Percentiles rank a stretch among this genome's conserved stretches.
These are phyloP conservation scores for Calocera viscosa DNA, from an alignment of 768 basidiomycete species.

Conservation along the genomic window DNA sequence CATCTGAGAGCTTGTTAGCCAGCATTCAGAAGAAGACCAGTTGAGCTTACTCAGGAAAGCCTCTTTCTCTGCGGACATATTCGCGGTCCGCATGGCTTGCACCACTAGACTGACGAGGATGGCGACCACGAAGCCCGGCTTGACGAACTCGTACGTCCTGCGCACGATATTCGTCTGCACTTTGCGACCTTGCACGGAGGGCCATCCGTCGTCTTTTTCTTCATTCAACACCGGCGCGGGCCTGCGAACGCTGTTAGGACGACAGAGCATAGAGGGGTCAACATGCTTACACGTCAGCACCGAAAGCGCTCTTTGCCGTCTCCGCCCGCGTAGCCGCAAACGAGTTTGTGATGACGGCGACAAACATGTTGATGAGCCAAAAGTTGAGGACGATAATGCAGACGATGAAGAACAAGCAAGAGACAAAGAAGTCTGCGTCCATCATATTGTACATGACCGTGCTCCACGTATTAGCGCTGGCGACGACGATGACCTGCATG, in stretches of 20 bases:
- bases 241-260: not conserved
- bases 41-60: conserved; percentile 17
- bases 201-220: conserved; percentile 4
- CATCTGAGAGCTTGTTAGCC: conserved; percentile 34
- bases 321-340: conserved; percentile 78
- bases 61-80: conserved; percentile 28
- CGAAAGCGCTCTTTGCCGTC: conserved; percentile 86
- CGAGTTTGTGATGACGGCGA: conserved; percentile 90
- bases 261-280: not conserved
- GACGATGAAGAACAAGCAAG: conserved; percentile 74
- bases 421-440: conserved; percentile 80
- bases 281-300: conserved; percentile 39
- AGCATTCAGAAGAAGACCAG: conserved; percentile 25
- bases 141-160: conserved; percentile 7
- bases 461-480: conserved; percentile 71
- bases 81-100: conserved; percentile 54
- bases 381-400: conserved; percentile 82
- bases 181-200: not conserved
- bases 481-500: conserved; percentile 74
- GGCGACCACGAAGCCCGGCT: conserved; percentile 25
- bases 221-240: conserved; percentile 8
- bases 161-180: not conserved
- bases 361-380: conserved; percentile 85
- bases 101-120: conserved; percentile 58
- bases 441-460: conserved; percentile 78